These are phyloP conservation scores for Phaffia australis DNA, from an alignment of 768 basidiomycete species.

Conservation along the genomic window DNA sequence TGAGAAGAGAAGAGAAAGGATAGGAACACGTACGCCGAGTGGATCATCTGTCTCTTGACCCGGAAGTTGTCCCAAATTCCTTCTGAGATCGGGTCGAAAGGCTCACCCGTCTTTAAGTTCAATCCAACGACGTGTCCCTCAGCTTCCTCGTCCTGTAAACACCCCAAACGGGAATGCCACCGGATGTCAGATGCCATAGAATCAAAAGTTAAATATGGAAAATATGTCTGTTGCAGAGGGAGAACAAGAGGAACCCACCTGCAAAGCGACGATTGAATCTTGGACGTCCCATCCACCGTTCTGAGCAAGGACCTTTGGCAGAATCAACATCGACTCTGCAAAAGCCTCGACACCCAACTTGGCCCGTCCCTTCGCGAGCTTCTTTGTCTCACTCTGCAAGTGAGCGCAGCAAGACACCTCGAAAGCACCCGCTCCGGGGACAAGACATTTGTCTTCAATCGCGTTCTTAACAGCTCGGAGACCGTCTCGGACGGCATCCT, in stretches of 20 bases:
- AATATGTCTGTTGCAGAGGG: background rate
- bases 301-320: slow-evolving; percentile 90
- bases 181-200: slow-evolving; percentile 10
- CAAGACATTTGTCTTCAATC: slow-evolving; percentile 72
- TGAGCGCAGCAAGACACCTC: slow-evolving; percentile 85
- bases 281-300: slow-evolving; percentile 97
- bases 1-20: slow-evolving; percentile 18
- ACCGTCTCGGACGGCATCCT: slow-evolving; percentile 96
- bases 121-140: slow-evolving; percentile 88
- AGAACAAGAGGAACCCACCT: slow-evolving; percentile 43
- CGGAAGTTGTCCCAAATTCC: slow-evolving; percentile 99
- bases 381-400: slow-evolving; percentile 59
- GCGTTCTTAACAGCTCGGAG: slow-evolving; percentile 93
- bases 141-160: slow-evolving; percentile 69
- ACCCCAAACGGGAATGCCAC: slow-evolving; percentile 12
- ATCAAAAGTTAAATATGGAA: background rate
- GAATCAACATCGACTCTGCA: slow-evolving; percentile 83
- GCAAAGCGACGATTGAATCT: slow-evolving; percentile 81
- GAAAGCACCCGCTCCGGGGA: slow-evolving; percentile 97
- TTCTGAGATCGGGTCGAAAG: slow-evolving; percentile 87
- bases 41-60: slow-evolving; percentile 97
- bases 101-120: slow-evolving; percentile 85
- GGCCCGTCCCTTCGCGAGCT: slow-evolving; percentile 77
- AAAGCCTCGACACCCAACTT: slow-evolving; percentile 98
- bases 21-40: slow-evolving; percentile 62